These are phyloP conservation scores for Fusarium ambrosium DNA, from an alignment of 2,329 filamentous ascomycete genomes.

Conservation along the genomic window DNA sequence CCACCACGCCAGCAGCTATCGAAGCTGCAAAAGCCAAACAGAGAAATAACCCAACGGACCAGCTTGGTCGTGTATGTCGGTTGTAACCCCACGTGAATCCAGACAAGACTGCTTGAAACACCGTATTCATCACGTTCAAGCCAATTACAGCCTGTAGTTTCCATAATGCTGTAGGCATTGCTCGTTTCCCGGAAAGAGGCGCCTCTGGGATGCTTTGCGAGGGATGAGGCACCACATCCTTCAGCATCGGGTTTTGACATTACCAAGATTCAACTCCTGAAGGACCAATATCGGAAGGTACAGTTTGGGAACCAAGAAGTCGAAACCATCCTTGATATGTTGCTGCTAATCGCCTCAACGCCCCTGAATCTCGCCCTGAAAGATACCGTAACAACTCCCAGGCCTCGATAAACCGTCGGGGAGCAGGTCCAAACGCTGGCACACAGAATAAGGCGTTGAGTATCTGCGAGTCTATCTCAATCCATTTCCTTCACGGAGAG, in stretches of 20 bases:
- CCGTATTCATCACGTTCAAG: background rate
- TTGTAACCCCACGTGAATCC: background rate
- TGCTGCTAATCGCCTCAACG: background rate
- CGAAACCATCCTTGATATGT: background rate
- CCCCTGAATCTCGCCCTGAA: background rate
- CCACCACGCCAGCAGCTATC: background rate
- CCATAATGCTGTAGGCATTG: background rate
- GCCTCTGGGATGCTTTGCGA: background rate
- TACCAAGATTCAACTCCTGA: background rate
- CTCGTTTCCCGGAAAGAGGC: background rate
- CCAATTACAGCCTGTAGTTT: background rate
- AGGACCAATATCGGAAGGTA: background rate
- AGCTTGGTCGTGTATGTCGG: background rate
- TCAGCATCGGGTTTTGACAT: background rate
- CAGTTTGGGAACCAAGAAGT: background rate
- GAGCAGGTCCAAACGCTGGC: constrained; percentile 84
- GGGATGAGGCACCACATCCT: background rate
- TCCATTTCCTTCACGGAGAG: constrained; percentile 82
- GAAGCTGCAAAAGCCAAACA: background rate
- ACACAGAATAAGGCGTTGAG: constrained; percentile 86
- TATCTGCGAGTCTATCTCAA: constrained; percentile 87
- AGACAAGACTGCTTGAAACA: background rate
- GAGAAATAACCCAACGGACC: background rate
- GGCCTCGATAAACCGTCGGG: constrained; percentile 82
- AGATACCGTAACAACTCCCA: background rate